Base-by-base conservation (phyloP, 495 filamentous ascomycete genomes). In the Tuber brumale region DNA sequence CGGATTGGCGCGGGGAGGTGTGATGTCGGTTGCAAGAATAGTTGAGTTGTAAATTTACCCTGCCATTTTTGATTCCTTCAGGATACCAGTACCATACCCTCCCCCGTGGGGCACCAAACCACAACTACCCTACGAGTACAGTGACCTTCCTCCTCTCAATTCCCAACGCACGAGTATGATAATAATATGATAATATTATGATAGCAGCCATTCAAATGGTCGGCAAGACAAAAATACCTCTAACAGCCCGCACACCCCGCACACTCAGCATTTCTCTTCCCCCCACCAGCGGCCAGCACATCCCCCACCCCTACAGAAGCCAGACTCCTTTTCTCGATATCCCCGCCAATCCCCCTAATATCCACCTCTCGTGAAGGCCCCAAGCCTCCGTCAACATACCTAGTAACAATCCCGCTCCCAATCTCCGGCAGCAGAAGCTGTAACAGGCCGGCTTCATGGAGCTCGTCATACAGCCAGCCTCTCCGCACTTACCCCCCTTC, bases 361-460 rank as follows among this genome's bases (percentile, higher is more conserved):
- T 14, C n/a, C 1, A 48, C 69, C 5, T 71, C 76, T 10, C 69
- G 70, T 42, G 51, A 71, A 23, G 77, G 72, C 1, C 51, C 78
- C 5, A 79, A 45, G 7, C 43, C 72, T 70, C 70, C 69, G 3
- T 45, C 57, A 35, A 75, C 76, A 27, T 78, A 75, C 72, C 72
- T 73, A n/a, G 39, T 79, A 72, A 74, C 72, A 14, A 42, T 69
- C 23, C 70, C 72, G 3, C 76, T 77, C 43, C 72, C 78, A 7
- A 19, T 10, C 37, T 69, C 72, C 6, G 61, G 71, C 23, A 80
- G n/a, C n/a, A 27, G n/a, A n/a, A n/a, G n/a, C 51, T 23, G 6
- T 21, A n/a, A 14, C 51, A 27, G 3, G 27, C 77, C 7, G 71
- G 70, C 31, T 70, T 74, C 46, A 69, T 79, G 4, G 77, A 79